Evolutionary conservation across 73 alveolate species (phyloP).

Genomic region (Halteria grandinella): DNA sequence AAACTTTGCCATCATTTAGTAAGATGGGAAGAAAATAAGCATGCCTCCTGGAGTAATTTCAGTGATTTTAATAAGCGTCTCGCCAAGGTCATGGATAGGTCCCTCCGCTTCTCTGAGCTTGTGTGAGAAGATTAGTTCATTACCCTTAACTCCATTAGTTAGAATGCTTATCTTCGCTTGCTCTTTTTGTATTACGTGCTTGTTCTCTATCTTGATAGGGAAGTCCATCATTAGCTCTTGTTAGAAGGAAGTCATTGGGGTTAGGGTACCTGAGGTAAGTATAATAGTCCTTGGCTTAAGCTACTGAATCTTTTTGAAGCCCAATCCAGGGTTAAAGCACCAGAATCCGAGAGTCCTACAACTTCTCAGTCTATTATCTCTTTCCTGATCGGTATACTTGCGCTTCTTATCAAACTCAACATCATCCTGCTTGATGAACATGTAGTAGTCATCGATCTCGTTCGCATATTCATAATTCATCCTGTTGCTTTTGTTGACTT

Average conservation of each 20-base stretch:
- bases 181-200: slow-evolving; percentile 61
- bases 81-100: slow-evolving; percentile 63
- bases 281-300: slow-evolving; percentile 70
- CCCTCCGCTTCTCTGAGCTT: slow-evolving; percentile 57
- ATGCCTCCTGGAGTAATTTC: slow-evolving; percentile 81
- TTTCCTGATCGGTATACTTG: background rate
- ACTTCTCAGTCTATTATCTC: background rate
- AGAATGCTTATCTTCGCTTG: slow-evolving; percentile 65
- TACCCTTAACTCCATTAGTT: slow-evolving; percentile 38
- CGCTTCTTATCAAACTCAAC: background rate
- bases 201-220: slow-evolving; percentile 52
- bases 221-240: slow-evolving; percentile 66
- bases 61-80: slow-evolving; percentile 34
- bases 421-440: slow-evolving; percentile 14
- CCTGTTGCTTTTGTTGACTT: background rate
- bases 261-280: slow-evolving; percentile 83
- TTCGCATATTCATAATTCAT: background rate
- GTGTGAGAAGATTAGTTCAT: slow-evolving; percentile 64
- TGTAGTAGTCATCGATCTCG: slow-evolving; percentile 9
- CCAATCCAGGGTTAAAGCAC: slow-evolving; percentile 96
- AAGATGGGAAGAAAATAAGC: slow-evolving; percentile 87
- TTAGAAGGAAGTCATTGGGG: slow-evolving; percentile 71
- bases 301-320: slow-evolving; percentile 76
- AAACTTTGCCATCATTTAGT: slow-evolving; percentile 68
- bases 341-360: slow-evolving; percentile 75